These are phyloP conservation scores for Paraglomus occultum DNA, from an alignment of 192 early-diverging fungal genomes.

Conservation along the genomic window DNA sequence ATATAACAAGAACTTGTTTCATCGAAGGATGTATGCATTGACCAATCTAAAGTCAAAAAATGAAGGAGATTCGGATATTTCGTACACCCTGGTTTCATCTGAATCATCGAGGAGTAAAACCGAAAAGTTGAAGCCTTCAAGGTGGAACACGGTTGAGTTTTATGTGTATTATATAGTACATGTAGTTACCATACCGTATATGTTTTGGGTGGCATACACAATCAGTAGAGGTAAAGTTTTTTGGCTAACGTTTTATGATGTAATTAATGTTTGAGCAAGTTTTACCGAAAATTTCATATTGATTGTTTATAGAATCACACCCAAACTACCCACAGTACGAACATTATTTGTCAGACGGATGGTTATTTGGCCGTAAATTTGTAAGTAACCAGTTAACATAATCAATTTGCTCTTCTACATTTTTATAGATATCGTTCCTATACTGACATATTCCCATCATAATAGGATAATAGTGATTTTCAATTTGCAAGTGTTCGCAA, in stretches of 20 bases:
- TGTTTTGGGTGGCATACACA: conserved; percentile 61
- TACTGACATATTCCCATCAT: background rate
- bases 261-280: conserved; percentile 27
- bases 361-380: conserved; percentile 69
- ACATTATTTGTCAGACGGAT: conserved; percentile 54
- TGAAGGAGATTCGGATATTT: no score
- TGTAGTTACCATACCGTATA: conserved; percentile 53
- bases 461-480: conserved; percentile 70
- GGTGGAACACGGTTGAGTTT: conserved; percentile 69
- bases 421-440: background rate
- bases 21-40: no score
- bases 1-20: no score
- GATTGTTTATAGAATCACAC: conserved; percentile 33
- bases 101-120: background rate
- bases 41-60: no score
- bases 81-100: no score
- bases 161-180: conserved; percentile 70
- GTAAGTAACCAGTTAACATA: conserved; percentile 30
- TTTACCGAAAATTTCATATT: background rate
- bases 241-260: conserved; percentile 34
- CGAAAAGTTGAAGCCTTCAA: conserved; percentile 46
- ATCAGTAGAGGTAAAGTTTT: conserved; percentile 53
- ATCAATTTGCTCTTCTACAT: background rate
- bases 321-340: conserved; percentile 47
- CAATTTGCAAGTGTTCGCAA: conserved; percentile 70